Conservation (phyloP, 257 asterid species). For the Apocynum venetum region DNA sequence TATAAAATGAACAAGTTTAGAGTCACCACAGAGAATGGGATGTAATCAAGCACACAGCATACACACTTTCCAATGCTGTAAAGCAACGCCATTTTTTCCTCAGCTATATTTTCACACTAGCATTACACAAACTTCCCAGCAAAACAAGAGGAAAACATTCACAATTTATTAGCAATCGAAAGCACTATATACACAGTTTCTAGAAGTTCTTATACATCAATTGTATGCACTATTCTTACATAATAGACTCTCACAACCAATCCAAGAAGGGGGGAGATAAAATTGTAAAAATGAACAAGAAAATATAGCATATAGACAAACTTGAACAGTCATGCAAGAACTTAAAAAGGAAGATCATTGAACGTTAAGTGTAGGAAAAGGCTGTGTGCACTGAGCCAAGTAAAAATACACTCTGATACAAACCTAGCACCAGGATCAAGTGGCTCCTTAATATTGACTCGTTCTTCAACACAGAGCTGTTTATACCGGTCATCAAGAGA, state of each 20-base stretch:
- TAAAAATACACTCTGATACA: slow-evolving; percentile 22
- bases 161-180: background rate
- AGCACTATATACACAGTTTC: background rate
- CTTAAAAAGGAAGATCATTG: background rate
- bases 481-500: slow-evolving; percentile 89
- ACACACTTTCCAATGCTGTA: background rate
- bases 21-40: background rate
- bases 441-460: slow-evolving; percentile 50
- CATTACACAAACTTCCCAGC: background rate
- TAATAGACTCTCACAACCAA: background rate
- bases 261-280: background rate
- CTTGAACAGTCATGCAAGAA: background rate
- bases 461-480: slow-evolving; percentile 57
- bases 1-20: background rate
- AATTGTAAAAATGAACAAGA: background rate
- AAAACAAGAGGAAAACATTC: background rate
- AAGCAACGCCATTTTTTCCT: background rate
- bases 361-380: background rate
- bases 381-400: background rate
- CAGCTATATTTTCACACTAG: background rate
- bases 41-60: background rate
- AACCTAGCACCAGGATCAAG: slow-evolving; percentile 92
- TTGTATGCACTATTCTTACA: background rate
- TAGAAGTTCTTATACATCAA: background rate
- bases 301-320: background rate